Conservation (phyloP, 2,329 filamentous ascomycete genomes). For the Didymella keratinophila region DNA sequence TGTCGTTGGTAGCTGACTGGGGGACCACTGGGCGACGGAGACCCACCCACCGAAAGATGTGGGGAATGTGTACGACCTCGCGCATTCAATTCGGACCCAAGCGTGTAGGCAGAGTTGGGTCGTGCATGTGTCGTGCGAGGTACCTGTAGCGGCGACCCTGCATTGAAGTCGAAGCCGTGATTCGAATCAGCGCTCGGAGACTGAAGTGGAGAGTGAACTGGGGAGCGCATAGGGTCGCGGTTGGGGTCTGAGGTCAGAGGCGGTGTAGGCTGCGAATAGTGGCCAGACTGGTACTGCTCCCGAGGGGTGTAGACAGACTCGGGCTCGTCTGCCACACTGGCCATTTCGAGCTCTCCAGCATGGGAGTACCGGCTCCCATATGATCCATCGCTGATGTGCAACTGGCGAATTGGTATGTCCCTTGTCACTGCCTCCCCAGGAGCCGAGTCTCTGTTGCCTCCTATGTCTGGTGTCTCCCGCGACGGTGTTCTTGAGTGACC, state of each 20-base stretch:
- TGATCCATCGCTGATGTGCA: slow-evolving; percentile 45
- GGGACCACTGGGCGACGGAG: slow-evolving; percentile 50
- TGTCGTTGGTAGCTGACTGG: slow-evolving; percentile 56
- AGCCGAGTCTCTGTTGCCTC: slow-evolving; percentile 32
- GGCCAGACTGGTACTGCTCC: slow-evolving; percentile 32
- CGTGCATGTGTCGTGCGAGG: slow-evolving; percentile 68
- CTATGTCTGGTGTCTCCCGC: slow-evolving; percentile 44
- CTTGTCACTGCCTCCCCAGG: slow-evolving; percentile 39
- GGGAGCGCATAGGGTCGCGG: slow-evolving; percentile 38
- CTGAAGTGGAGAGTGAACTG: slow-evolving; percentile 32
- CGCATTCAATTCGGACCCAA: slow-evolving; percentile 71
- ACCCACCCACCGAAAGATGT: slow-evolving; percentile 56
- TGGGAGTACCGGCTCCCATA: slow-evolving; percentile 46
- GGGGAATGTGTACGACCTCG: slow-evolving; percentile 68
- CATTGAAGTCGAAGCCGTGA: slow-evolving; percentile 42
- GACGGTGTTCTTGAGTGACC: slow-evolving; percentile 49
- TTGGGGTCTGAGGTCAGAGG: slow-evolving; percentile 34
- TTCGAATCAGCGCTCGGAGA: slow-evolving; percentile 46
- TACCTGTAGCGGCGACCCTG: slow-evolving; percentile 45
- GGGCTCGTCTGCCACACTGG: slow-evolving; percentile 35
- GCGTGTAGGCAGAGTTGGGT: slow-evolving; percentile 79
- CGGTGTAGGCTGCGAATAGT: slow-evolving; percentile 35
- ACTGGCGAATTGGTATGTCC: slow-evolving; percentile 46
- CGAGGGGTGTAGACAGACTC: slow-evolving; percentile 33
- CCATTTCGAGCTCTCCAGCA: slow-evolving; percentile 41